Evolutionary conservation across 2,329 filamentous ascomycete species (phyloP).

Genomic region (Penicillium expansum): DNA sequence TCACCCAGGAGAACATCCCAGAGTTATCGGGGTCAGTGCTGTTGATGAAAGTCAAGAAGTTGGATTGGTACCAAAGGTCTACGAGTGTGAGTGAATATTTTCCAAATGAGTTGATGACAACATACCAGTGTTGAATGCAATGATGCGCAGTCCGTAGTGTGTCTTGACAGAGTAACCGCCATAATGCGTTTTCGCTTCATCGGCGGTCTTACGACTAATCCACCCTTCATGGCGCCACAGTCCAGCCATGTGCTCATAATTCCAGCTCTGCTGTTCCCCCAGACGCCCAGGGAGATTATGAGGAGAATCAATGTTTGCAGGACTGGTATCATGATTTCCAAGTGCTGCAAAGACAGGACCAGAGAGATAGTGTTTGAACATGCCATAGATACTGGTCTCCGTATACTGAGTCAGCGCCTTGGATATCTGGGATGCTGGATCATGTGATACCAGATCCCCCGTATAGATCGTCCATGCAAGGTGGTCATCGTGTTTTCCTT

Average conservation of each 20-base stretch:
- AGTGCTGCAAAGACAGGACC: conserved; percentile 57
- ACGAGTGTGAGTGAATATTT: not conserved
- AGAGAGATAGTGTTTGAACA: conserved; percentile 57
- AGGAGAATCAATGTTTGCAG: conserved; percentile 53
- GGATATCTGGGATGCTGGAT: conserved; percentile 52
- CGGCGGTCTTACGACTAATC: conserved; percentile 48
- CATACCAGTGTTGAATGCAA: conserved; percentile 54
- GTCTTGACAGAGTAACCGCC: conserved; percentile 56
- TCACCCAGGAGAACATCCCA: conserved; percentile 51
- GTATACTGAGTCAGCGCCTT: conserved; percentile 54
- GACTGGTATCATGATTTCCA: conserved; percentile 58
- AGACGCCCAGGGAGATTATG: conserved; percentile 53
- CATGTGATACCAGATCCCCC: conserved; percentile 57
- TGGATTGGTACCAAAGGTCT: conserved; percentile 35
- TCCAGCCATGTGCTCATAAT: conserved; percentile 55
- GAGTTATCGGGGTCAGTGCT: conserved; percentile 51
- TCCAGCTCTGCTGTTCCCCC: conserved; percentile 57
- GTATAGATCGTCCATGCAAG: conserved; percentile 58
- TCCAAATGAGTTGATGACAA: conserved; percentile 33
- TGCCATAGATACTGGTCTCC: conserved; percentile 52
- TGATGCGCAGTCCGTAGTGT: conserved; percentile 52
- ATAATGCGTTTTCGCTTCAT: conserved; percentile 53
- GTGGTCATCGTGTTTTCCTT: conserved; percentile 39
- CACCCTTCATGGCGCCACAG: conserved; percentile 58
- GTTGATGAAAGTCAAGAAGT: conserved; percentile 54